Conservation (phyloP, 1,139 yeast species). For the Geotrichum siamense region DNA sequence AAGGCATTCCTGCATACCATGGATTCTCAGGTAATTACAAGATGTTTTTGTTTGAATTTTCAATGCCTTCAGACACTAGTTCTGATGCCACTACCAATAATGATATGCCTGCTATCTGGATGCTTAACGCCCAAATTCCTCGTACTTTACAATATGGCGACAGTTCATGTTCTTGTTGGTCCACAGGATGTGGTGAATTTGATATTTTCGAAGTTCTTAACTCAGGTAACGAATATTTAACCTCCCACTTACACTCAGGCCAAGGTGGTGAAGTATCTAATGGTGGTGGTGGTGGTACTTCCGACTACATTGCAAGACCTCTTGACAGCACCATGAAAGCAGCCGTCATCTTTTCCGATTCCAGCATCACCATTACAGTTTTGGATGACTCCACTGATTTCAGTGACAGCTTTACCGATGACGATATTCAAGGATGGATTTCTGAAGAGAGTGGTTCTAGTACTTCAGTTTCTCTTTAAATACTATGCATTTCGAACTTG, state of each 20-base stretch:
- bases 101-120: constrained; percentile 97
- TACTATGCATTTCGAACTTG: too few relatives aligned
- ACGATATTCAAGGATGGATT: constrained; percentile 13
- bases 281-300: constrained; percentile 67
- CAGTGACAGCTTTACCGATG: constrained; percentile 5
- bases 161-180: constrained; percentile 85
- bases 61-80: constrained; percentile 69
- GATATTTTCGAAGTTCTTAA: constrained; percentile 80
- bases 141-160: constrained; percentile 86
- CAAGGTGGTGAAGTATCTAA: constrained; percentile 46
- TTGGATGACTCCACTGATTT: constrained; percentile 15
- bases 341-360: constrained; percentile 62
- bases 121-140: constrained; percentile 88
- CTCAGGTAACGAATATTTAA: constrained; percentile 65
- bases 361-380: constrained; percentile 16
- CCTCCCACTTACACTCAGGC: constrained; percentile 78
- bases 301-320: constrained; percentile 85
- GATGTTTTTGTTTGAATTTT: constrained; percentile 83
- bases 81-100: constrained; percentile 38
- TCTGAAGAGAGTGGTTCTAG: constrained; percentile 8
- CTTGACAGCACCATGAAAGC: constrained; percentile 71
- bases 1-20: constrained; percentile 82
- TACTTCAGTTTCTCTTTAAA: constrained; percentile 10
- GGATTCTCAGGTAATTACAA: constrained; percentile 67
- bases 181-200: constrained; percentile 93